phyloP scores from a whole-genome alignment of 345 rosid species.

The Populus deltoides region DNA sequence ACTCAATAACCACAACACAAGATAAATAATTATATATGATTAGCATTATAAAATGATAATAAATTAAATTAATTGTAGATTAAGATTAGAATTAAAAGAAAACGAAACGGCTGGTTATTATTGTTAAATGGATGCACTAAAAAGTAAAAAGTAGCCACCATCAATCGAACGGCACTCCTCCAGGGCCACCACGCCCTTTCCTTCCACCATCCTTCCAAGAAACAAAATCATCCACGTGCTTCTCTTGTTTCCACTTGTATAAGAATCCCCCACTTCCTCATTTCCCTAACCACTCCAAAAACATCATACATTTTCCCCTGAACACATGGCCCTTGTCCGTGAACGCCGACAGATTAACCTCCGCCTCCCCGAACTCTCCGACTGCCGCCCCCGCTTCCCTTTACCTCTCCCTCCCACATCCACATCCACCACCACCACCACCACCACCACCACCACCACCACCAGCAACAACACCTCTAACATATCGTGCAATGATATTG shows the following conservation, averaged over 20 bases:
- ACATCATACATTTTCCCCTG: not conserved
- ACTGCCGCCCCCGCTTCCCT: slow-evolving; percentile 50
- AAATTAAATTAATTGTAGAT: not conserved
- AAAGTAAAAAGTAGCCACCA: not conserved
- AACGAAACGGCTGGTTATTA: not conserved
- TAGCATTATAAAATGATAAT: not conserved
- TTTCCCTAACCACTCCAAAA: not conserved
- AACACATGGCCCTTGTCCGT: slow-evolving; percentile 61
- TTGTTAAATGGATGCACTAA: not conserved
- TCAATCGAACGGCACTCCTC: too few species aligned
- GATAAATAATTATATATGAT: too few species aligned
- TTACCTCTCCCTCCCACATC: slow-evolving; percentile 47
- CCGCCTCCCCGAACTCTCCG: slow-evolving; percentile 58
- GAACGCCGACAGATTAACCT: slow-evolving; percentile 83
- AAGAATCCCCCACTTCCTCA: not conserved
- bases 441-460: slow-evolving; percentile 15
- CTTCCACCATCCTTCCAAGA: slow-evolving; percentile 1
- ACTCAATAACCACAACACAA: too few species aligned
- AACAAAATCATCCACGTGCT: slow-evolving; percentile 8
- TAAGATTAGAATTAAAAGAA: not conserved
- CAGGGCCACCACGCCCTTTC: not conserved
- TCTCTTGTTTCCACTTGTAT: slow-evolving; percentile 9
- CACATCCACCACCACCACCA: not conserved
- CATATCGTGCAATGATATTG: slow-evolving; percentile 48
- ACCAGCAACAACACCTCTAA: slow-evolving; percentile 4